Evolutionary conservation across 2,329 filamentous ascomycete genomes (phyloP).

Genomic region (Colletotrichum simmondsii): DNA sequence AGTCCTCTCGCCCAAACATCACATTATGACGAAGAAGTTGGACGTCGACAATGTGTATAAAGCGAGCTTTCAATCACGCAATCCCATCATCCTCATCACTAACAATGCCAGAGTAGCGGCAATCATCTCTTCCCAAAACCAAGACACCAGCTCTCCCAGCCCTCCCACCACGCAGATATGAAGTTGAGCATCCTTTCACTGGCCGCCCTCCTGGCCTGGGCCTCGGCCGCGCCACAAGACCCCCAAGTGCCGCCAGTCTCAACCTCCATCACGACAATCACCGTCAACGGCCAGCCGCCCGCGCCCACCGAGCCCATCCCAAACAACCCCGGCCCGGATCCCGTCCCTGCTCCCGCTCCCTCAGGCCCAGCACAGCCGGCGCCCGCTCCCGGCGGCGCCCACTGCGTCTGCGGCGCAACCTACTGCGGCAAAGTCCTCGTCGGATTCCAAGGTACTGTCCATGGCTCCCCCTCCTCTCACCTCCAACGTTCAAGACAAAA

Average conservation of each 20-base stretch:
- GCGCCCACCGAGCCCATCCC: slow-evolving; percentile 17
- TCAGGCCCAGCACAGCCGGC: slow-evolving; percentile 5
- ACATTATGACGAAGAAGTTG: background rate
- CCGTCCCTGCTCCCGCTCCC: background rate
- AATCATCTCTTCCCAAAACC: background rate
- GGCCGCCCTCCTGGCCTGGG: slow-evolving; percentile 11
- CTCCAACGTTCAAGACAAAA: too few species aligned
- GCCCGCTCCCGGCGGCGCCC: slow-evolving; percentile 41
- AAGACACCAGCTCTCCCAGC: background rate
- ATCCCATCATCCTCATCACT: background rate
- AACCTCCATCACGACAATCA: slow-evolving; percentile 23
- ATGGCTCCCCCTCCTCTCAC: background rate
- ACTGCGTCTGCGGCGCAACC: slow-evolving; percentile 54
- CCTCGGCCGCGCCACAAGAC: slow-evolving; percentile 20
- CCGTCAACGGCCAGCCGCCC: slow-evolving; percentile 14
- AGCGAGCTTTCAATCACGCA: slow-evolving; percentile 2
- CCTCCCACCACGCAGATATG: background rate
- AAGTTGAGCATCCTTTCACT: slow-evolving; percentile 17
- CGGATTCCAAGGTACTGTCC: slow-evolving; percentile 31
- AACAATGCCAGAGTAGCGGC: background rate
- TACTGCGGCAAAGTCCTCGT: slow-evolving; percentile 53
- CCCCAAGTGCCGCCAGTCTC: slow-evolving; percentile 10
- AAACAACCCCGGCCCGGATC: slow-evolving; percentile 7
- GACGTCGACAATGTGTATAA: slow-evolving; percentile 15
- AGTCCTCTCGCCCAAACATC: too few species aligned